Evolutionary conservation across 176 grass and related monocot species (phyloP), one percentile per base, ranked within the genome.

Genomic region (Chloris gayana): DNA sequence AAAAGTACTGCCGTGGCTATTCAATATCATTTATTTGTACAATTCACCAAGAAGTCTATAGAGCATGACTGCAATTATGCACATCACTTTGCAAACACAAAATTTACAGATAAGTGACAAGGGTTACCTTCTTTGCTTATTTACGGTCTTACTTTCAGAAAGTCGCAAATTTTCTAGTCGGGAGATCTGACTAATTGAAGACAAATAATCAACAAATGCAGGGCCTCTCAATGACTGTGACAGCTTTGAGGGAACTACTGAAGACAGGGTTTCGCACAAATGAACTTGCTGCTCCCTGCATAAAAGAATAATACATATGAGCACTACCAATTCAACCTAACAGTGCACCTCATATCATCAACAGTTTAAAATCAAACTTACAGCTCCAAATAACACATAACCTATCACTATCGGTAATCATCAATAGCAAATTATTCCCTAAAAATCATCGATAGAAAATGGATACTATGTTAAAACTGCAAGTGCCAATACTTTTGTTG

Each of bases 161-260:
- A 98, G 70, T 33, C 88, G 87, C 70, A 81, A 85, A 44, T 81
- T 87, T 82, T 98, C 92, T 38, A 95, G 75, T 75, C 67, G 82
- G 9, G 95, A 94, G 61, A 98, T 98, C 66, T 84, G 85, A 59
- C 92, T 86, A 19, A 64, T 76, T 24, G 86, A 93, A 92, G 90
- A 88, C 53, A 98, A 85, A 54, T 93, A 98, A 70, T 98, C 95
- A 29, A 89, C 78, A 86, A 95, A 98, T 63, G 85, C 84, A 87
- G 88, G 76, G 34, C 95, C 90, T 73, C 80, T 89, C 67, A 98
- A 37, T 45, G 90, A 88, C 77, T 88, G 83, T 46, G 73, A 88
- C 42, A 98, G 58, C 78, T 91, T 98, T 57, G 86, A 45, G 81
- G 95, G 92, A 71, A 91, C 79, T 70, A 89, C 34, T 22, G 78